phyloP scores from a whole-genome alignment of 2,329 filamentous ascomycete genomes.

The Aureobasidium sp. region DNA sequence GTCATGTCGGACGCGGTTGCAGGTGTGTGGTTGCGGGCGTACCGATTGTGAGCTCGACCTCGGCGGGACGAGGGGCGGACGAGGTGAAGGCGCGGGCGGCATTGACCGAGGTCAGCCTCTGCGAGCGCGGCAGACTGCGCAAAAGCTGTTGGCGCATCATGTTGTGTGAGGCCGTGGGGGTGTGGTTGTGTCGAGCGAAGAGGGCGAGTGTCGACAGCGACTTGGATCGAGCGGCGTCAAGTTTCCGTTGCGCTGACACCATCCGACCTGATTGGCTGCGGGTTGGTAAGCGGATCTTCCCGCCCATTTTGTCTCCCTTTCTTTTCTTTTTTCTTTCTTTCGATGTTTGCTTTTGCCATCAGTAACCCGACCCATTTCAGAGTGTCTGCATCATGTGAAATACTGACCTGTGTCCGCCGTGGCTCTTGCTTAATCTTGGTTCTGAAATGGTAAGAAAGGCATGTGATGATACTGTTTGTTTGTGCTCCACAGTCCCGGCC shows the following conservation, averaged over 20 bases:
- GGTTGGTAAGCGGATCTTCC: neutral
- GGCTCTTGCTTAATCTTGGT: no score
- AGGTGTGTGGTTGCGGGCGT: conserved; percentile 25
- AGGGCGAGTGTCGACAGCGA: neutral
- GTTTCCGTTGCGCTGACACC: neutral
- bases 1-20: neutral
- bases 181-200: conserved; percentile 16
- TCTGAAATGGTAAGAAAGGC: no score
- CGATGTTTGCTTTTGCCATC: no score
- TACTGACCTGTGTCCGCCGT: no score
- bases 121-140: conserved; percentile 51
- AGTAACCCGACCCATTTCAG: no score
- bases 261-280: neutral
- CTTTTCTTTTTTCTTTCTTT: neutral
- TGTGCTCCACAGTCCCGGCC: no score
- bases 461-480: no score
- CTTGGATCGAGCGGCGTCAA: neutral
- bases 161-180: conserved; percentile 24
- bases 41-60: conserved; percentile 97
- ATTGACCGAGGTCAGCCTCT: conserved; percentile 43
- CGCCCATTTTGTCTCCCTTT: neutral
- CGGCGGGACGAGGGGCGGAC: conserved; percentile 67
- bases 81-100: conserved; percentile 74
- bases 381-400: no score
- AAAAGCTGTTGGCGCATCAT: conserved; percentile 58